A percentile compares a stretch with the other conserved stretches of the same genome.
phyloP scores from a whole-genome alignment of 2,329 filamentous ascomycete genomes.

The Gnomoniopsis sp. region DNA sequence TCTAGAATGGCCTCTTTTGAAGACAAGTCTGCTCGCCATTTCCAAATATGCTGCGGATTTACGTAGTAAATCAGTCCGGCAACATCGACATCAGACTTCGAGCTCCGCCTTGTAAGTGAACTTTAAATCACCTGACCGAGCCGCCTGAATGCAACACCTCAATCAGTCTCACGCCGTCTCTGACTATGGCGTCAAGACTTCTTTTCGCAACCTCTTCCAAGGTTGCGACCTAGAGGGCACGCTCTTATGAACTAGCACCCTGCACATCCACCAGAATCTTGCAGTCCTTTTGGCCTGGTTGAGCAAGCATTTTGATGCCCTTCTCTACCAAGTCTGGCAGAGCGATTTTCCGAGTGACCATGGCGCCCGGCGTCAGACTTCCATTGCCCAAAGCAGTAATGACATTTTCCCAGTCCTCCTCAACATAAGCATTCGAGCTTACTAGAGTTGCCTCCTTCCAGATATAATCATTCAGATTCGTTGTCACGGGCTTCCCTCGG shows the following conservation, averaged over 20 bases:
- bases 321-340: constrained; percentile 47
- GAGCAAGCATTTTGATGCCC: constrained; percentile 47
- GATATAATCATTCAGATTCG: constrained; percentile 52
- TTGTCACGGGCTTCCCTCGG: constrained; percentile 35
- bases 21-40: too few relatives aligned
- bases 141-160: too few relatives aligned
- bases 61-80: too few relatives aligned
- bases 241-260: background rate
- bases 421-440: constrained; percentile 19
- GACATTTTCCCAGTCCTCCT: constrained; percentile 24
- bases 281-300: constrained; percentile 52
- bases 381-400: constrained; percentile 20
- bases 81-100: too few relatives aligned
- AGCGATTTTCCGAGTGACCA: constrained; percentile 51
- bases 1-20: too few relatives aligned
- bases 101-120: too few relatives aligned
- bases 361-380: constrained; percentile 39
- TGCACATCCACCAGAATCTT: constrained; percentile 45
- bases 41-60: too few relatives aligned
- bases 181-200: too few relatives aligned
- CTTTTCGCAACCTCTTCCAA: too few relatives aligned
- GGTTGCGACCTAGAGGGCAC: background rate
- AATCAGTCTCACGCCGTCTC: too few relatives aligned
- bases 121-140: too few relatives aligned
- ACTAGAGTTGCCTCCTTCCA: constrained; percentile 33